A percentile compares a stretch with the other conserved stretches of the same genome.
Evolutionary conservation across 176 grass and related monocot genomes (phyloP).

Genomic region (Zea luxurians): DNA sequence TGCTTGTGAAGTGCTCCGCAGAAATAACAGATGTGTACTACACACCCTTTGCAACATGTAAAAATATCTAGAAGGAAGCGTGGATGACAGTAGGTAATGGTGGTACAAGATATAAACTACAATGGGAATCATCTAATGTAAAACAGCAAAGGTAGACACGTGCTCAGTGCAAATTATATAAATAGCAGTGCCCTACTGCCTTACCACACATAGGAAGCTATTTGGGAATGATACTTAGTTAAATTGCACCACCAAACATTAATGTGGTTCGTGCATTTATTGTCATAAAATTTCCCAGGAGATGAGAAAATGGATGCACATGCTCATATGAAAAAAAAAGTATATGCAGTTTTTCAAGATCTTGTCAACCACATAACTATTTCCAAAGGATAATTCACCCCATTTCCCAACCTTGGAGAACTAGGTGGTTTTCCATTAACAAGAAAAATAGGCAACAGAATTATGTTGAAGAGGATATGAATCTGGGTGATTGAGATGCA

Average conservation of each 20-base stretch:
- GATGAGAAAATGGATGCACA: neutral
- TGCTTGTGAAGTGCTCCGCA: constrained; percentile 6
- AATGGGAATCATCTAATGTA: neutral
- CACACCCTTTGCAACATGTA: neutral
- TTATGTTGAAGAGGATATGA: neutral
- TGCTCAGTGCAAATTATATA: neutral
- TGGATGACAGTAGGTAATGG: neutral
- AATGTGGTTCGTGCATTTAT: neutral
- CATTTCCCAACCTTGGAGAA: neutral
- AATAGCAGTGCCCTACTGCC: neutral
- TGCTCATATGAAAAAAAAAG: neutral
- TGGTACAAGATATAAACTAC: neutral
- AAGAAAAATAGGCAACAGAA: neutral
- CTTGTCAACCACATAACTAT: neutral
- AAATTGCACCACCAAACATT: neutral
- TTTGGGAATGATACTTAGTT: too few species aligned
- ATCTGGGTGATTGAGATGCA: neutral
- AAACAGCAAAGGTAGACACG: neutral
- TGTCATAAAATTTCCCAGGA: neutral
- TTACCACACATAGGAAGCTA: neutral
- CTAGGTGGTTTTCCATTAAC: neutral
- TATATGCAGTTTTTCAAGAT: neutral
- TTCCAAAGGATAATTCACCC: neutral
- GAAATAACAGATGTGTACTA: constrained; percentile 7
- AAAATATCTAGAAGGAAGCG: neutral